Evolutionary conservation across 257 asterid species (phyloP).

Genomic region (Asclepias syriaca): DNA sequence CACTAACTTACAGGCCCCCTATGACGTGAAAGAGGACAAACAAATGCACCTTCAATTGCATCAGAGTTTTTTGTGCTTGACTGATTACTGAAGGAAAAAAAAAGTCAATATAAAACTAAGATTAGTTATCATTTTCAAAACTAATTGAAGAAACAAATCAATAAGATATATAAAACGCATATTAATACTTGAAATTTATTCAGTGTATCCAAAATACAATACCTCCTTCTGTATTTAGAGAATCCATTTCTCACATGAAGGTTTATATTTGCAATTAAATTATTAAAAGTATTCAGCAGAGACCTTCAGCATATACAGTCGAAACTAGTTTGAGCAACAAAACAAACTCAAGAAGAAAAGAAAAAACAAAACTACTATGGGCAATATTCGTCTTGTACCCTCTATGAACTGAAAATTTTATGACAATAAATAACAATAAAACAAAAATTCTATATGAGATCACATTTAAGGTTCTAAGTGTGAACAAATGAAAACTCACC

Average conservation of each 20-base stretch:
- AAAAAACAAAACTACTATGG: neutral
- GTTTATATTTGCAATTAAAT: neutral
- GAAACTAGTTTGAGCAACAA: neutral
- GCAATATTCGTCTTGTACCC: neutral
- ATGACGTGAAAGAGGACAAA: constrained; percentile 67
- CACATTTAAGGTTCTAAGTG: neutral
- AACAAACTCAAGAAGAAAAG: neutral
- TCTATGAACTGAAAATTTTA: neutral
- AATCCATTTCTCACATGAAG: neutral
- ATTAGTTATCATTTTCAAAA: neutral
- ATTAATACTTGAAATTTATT: neutral
- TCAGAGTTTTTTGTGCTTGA: constrained; percentile 44
- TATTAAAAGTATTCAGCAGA: neutral
- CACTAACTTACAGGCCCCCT: constrained; percentile 76
- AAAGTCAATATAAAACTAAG: neutral
- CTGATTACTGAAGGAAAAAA: constrained; percentile 37
- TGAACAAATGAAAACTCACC: neutral
- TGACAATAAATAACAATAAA: neutral
- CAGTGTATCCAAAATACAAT: neutral
- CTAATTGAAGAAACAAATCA: neutral
- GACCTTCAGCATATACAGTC: neutral
- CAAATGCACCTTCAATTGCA: constrained; percentile 56
- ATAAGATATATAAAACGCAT: neutral
- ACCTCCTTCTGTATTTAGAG: neutral
- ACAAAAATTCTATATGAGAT: neutral